Conservation (phyloP, 257 asterid genomes). For the Leptodermis oblonga region DNA sequence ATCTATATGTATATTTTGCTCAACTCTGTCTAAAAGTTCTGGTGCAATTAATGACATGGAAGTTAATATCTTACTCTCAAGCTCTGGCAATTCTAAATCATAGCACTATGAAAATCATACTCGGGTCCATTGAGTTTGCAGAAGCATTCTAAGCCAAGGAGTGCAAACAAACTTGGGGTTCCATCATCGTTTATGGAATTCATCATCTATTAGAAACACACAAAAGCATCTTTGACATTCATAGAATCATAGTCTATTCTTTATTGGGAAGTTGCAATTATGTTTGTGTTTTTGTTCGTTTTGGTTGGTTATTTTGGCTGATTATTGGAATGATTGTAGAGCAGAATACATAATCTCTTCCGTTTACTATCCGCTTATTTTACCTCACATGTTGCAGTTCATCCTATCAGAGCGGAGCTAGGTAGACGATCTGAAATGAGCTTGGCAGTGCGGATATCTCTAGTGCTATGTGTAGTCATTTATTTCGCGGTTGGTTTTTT, state of each 20-base stretch:
- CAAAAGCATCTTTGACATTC: background rate
- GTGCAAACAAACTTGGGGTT: background rate
- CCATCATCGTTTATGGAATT: background rate
- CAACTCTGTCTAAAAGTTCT: background rate
- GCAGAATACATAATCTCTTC: background rate
- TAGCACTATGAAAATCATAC: background rate
- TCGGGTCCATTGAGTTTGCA: background rate
- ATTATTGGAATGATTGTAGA: background rate
- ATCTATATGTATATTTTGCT: background rate
- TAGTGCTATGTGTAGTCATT: conserved; percentile 57
- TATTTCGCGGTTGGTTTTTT: conserved; percentile 89
- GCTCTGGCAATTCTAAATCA: background rate
- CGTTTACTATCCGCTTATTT: background rate
- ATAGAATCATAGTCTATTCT: background rate
- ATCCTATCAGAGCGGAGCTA: conserved; percentile 95
- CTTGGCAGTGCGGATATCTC: conserved; percentile 68
- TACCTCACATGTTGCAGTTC: conserved; percentile 53
- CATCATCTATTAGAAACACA: background rate
- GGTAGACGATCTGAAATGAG: conserved; percentile 88
- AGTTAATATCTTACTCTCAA: background rate
- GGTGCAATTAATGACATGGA: background rate
- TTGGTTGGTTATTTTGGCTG: background rate
- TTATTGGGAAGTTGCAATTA: background rate
- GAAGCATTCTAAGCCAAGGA: background rate
- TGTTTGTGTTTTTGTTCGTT: background rate